Conservation (phyloP, 257 asterid genomes). For the Ilex aquifolium region DNA sequence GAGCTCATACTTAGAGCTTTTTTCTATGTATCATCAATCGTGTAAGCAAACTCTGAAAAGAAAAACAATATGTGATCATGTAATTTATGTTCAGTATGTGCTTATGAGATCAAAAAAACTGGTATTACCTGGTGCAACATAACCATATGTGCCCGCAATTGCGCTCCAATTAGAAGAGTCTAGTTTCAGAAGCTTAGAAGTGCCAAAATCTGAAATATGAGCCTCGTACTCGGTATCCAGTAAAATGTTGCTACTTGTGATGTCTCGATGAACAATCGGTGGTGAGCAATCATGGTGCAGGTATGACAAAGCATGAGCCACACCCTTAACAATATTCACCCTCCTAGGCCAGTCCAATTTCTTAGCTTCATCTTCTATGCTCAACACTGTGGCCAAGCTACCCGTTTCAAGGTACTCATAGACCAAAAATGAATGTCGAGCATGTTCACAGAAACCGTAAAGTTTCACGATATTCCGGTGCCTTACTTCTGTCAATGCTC, state of each 20-base stretch:
- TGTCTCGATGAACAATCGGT: constrained; percentile 36
- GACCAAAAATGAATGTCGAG: constrained; percentile 23
- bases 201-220: constrained; percentile 1
- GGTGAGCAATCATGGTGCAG: constrained; percentile 37
- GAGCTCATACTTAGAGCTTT: too few species aligned
- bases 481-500: constrained; percentile 19
- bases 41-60: not conserved
- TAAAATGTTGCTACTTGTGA: constrained; percentile 31
- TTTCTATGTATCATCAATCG: too few species aligned
- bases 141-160: not conserved
- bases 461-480: constrained; percentile 35
- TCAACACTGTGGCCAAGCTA: constrained; percentile 12
- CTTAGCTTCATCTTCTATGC: constrained; percentile 10
- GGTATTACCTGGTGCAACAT: not conserved
- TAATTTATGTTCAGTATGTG: too few species aligned
- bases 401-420: constrained; percentile 33
- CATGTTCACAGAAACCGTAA: constrained; percentile 14
- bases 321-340: constrained; percentile 21
- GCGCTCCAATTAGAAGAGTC: not conserved
- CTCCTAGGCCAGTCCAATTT: constrained; percentile 22
- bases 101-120: too few species aligned
- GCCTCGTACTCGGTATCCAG: not conserved
- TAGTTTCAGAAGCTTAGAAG: not conserved
- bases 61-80: not conserved
- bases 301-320: constrained; percentile 28